Evolutionary conservation across 768 basidiomycete species (phyloP).

Genomic region (Kwoniella bestiolae): DNA sequence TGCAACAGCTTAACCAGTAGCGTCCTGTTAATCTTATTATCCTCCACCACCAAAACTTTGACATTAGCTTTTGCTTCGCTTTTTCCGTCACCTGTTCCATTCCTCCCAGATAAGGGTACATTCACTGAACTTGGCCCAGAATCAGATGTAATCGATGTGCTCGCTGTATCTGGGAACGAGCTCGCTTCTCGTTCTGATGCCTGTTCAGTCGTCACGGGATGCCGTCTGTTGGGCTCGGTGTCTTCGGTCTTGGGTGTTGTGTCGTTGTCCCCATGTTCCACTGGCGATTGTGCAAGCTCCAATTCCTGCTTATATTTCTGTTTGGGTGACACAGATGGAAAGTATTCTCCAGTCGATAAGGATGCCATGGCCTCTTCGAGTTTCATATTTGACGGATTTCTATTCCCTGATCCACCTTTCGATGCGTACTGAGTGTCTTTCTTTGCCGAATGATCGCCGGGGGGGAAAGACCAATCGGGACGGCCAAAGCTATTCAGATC

Average conservation of each 20-base stretch:
- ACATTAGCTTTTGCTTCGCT: conserved; percentile 15
- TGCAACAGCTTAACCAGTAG: conserved; percentile 38
- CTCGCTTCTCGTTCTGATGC: too few species aligned
- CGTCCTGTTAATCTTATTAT: conserved; percentile 47
- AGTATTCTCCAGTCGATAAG: conserved; percentile 47
- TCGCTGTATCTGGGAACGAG: too few species aligned
- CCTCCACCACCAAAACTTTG: conserved; percentile 53
- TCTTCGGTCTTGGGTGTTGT: background rate
- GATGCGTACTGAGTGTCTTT: background rate
- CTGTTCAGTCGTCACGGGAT: too few species aligned
- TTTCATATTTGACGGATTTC: conserved; percentile 35
- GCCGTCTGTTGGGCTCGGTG: too few species aligned
- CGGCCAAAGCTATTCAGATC: background rate
- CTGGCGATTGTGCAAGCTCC: background rate
- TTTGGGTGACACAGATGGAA: conserved; percentile 23
- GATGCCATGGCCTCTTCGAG: conserved; percentile 43
- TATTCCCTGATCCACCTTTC: background rate
- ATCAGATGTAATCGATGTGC: too few species aligned
- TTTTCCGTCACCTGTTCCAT: too few species aligned
- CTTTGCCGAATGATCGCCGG: too few species aligned
- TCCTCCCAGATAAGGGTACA: too few species aligned
- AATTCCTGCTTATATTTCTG: background rate
- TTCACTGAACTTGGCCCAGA: too few species aligned
- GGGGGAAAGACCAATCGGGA: background rate
- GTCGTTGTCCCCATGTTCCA: background rate